A percentile compares a stretch with the other conserved stretches of the same genome.
Evolutionary conservation across 208 protist genomes (phyloP).

Genomic region (Trypanosoma cruzi): DNA sequence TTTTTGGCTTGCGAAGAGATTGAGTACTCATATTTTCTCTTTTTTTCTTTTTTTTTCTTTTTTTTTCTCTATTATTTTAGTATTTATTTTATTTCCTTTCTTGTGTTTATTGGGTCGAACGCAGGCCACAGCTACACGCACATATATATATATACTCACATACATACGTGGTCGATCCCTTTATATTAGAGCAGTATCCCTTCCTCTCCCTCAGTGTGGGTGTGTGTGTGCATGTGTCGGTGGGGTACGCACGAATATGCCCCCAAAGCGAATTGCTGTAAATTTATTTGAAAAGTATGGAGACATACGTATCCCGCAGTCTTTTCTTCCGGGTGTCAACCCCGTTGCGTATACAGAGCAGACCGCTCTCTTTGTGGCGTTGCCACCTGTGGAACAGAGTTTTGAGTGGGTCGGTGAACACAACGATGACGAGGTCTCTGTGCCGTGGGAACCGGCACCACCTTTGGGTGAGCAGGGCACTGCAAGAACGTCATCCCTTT

Average conservation of each 20-base stretch:
- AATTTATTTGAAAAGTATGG: slow-evolving; percentile 29
- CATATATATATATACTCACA: background rate
- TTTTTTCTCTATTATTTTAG: background rate
- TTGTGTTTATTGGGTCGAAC: too few relatives aligned
- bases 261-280: slow-evolving; percentile 18
- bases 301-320: slow-evolving; percentile 27
- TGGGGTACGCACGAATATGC: background rate
- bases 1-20: too few relatives aligned
- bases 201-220: background rate
- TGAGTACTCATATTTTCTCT: too few relatives aligned
- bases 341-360: slow-evolving; percentile 16
- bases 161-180: background rate
- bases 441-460: background rate
- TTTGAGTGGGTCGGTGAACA: background rate
- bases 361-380: slow-evolving; percentile 16
- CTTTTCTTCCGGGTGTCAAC: slow-evolving; percentile 20
- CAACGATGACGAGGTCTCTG: background rate
- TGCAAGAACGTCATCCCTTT: slow-evolving; percentile 1
- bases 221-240: background rate
- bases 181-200: background rate
- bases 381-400: background rate
- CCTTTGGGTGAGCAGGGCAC: slow-evolving; percentile 7
- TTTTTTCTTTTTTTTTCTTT: background rate
- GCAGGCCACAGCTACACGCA: background rate
- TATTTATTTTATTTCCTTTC: background rate